Evolutionary conservation across 1,284 basidiomycete species (phyloP).

Genomic region (Rhizopogon parksii): DNA sequence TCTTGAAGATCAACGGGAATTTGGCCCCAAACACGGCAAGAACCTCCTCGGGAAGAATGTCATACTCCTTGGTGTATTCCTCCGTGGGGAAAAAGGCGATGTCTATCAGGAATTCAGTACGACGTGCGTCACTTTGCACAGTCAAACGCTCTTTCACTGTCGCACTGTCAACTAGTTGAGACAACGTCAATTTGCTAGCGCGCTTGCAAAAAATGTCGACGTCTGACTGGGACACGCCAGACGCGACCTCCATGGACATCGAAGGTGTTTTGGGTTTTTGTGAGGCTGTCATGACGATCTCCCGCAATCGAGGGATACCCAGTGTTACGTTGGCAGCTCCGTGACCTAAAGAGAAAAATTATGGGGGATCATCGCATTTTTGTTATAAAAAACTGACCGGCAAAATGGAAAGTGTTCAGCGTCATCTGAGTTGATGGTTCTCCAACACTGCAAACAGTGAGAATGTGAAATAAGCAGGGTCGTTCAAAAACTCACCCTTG

Average conservation of each 20-base stretch:
- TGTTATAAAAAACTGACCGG: constrained; percentile 47
- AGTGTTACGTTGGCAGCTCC: constrained; percentile 99
- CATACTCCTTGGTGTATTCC: constrained; percentile 86
- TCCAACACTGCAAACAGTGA: constrained; percentile 62
- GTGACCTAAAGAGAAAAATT: constrained; percentile 57
- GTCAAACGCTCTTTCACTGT: constrained; percentile 77
- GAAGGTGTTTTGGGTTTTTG: constrained; percentile 96
- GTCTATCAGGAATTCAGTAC: constrained; percentile 78
- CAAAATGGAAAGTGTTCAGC: constrained; percentile 99
- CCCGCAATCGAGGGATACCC: constrained; percentile 96
- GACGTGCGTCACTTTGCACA: constrained; percentile 61
- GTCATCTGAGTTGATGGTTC: constrained; percentile 99
- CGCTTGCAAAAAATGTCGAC: constrained; percentile 85
- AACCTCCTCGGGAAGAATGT: constrained; percentile 70
- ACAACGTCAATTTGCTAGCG: constrained; percentile 80
- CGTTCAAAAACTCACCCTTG: constrained; percentile 68
- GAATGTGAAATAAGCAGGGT: not conserved
- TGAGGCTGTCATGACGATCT: constrained; percentile 99
- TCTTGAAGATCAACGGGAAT: constrained; percentile 82
- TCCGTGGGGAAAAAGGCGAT: constrained; percentile 83
- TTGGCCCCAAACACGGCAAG: constrained; percentile 66
- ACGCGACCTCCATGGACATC: constrained; percentile 83
- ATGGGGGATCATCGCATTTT: not conserved
- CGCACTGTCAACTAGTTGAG: constrained; percentile 85
- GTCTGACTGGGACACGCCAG: constrained; percentile 47